Evolutionary conservation across 129 eudicot species (phyloP).

Genomic region (Lactuca saligna): DNA sequence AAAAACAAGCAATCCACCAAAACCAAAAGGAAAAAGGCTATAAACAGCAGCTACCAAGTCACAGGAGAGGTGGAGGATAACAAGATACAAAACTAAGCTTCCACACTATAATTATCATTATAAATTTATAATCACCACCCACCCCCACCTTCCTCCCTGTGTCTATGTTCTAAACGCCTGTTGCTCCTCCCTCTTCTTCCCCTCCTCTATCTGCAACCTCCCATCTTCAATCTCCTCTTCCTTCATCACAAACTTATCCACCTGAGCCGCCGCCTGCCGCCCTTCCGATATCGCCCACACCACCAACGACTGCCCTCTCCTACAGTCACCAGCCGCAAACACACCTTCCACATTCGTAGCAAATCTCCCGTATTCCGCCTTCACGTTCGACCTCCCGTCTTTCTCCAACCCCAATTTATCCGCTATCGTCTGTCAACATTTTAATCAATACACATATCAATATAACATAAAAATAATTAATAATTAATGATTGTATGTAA

Average conservation of each 20-base stretch:
- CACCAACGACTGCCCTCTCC: conserved; percentile 96
- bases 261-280: conserved; percentile 89
- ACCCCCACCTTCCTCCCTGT: not conserved
- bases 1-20: conserved; percentile 5
- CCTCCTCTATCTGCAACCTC: conserved; percentile 35
- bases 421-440: conserved; percentile 51
- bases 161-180: conserved; percentile 44
- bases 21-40: conserved; percentile 15
- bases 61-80: not conserved
- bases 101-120: not conserved
- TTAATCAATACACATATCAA: too few species aligned
- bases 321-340: conserved; percentile 96
- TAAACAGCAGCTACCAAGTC: conserved; percentile 17
- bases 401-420: conserved; percentile 83
- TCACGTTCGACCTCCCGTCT: conserved; percentile 86
- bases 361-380: conserved; percentile 90
- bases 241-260: conserved; percentile 73
- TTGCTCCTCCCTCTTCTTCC: conserved; percentile 35
- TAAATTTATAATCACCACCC: not conserved
- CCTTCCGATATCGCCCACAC: conserved; percentile 99
- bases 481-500: too few species aligned
- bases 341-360: conserved; percentile 78
- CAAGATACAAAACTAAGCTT: conserved; percentile 6
- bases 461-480: too few species aligned
- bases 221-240: conserved; percentile 24